These are phyloP conservation scores for Starmerella floris DNA, from an alignment of 805 yeast species.

Conservation along the genomic window DNA sequence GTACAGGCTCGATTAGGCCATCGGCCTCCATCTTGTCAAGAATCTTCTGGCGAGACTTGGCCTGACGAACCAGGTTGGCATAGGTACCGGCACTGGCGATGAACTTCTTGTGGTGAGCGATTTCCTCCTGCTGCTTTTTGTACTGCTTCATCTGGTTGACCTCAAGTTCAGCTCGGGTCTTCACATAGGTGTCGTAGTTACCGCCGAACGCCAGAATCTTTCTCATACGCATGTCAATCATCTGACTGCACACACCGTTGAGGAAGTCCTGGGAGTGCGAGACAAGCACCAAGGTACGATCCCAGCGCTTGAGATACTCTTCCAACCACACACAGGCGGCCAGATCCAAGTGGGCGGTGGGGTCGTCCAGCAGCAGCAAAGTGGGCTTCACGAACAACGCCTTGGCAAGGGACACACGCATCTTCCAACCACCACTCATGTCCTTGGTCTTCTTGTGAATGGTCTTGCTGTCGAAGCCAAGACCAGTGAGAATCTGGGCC, in stretches of 20 bases:
- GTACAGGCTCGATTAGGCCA: slow-evolving; percentile 82
- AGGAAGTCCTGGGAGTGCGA: slow-evolving; percentile 99
- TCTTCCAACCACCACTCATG: slow-evolving; percentile 99
- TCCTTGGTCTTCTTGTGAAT: slow-evolving; percentile 91
- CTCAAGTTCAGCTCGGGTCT: slow-evolving; percentile 88
- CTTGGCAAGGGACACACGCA: slow-evolving; percentile 97
- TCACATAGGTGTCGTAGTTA: slow-evolving; percentile 92
- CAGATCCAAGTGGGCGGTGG: slow-evolving; percentile 97
- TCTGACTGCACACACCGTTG: slow-evolving; percentile 95
- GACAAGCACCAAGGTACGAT: slow-evolving; percentile 82
- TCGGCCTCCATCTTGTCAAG: slow-evolving; percentile 99
- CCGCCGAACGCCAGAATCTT: slow-evolving; percentile 75
- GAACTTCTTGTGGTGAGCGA: slow-evolving; percentile 93
- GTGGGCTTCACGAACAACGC: slow-evolving; percentile 98
- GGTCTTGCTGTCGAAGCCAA: slow-evolving; percentile 81
- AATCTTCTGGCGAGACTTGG: slow-evolving; percentile 98
- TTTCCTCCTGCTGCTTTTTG: slow-evolving; percentile 95
- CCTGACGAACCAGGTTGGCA: slow-evolving; percentile 96
- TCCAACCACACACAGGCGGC: slow-evolving; percentile 99
- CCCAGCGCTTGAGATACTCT: slow-evolving; percentile 89
- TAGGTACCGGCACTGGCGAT: slow-evolving; percentile 99
- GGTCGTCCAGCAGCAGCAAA: slow-evolving; percentile 85
- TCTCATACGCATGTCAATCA: slow-evolving; percentile 93
- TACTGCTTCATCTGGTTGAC: slow-evolving; percentile 97
- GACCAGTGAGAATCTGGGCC: slow-evolving; percentile 87